These are phyloP conservation scores for Aphanocladium album DNA, from an alignment of 2,329 filamentous ascomycete species.

Conservation along the genomic window DNA sequence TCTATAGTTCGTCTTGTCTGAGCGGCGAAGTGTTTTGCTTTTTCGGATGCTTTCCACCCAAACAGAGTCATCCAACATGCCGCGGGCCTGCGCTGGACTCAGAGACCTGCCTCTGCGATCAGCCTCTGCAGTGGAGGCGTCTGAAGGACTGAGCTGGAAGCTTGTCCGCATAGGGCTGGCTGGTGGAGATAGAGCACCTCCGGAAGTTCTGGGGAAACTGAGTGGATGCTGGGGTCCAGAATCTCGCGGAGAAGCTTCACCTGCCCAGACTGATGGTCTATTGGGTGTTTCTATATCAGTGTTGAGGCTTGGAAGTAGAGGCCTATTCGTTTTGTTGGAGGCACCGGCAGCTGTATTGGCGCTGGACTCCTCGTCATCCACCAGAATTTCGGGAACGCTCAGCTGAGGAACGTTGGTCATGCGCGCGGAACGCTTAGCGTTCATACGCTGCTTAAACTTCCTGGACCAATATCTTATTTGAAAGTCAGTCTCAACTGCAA, in stretches of 20 bases:
- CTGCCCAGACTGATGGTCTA: conserved; percentile 8
- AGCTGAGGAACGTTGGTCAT: conserved; percentile 76
- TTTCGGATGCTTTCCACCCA: conserved; percentile 92
- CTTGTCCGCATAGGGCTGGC: conserved; percentile 52
- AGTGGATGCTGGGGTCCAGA: conserved; percentile 41
- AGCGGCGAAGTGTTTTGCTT: conserved; percentile 66
- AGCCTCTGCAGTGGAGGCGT: conserved; percentile 31
- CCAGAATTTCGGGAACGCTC: conserved; percentile 81
- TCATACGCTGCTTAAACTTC: conserved; percentile 70
- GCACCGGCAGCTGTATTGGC: conserved; percentile 32
- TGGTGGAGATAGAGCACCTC: conserved; percentile 33
- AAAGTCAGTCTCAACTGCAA: not conserved
- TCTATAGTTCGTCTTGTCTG: conserved; percentile 30
- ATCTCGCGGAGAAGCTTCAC: conserved; percentile 9
- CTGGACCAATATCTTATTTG: conserved; percentile 67
- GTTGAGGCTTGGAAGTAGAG: conserved; percentile 3
- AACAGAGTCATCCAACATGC: conserved; percentile 80
- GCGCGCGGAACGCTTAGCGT: conserved; percentile 66
- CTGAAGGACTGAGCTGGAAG: conserved; percentile 47
- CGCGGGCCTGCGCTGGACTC: conserved; percentile 71
- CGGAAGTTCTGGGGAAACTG: conserved; percentile 47
- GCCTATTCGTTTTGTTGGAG: not conserved
- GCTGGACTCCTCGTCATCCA: conserved; percentile 66
- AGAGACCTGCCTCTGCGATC: conserved; percentile 64
- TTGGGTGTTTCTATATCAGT: not conserved